phyloP scores from a whole-genome alignment of 2,329 filamentous ascomycete genomes.

The Leptographium procerum region DNA sequence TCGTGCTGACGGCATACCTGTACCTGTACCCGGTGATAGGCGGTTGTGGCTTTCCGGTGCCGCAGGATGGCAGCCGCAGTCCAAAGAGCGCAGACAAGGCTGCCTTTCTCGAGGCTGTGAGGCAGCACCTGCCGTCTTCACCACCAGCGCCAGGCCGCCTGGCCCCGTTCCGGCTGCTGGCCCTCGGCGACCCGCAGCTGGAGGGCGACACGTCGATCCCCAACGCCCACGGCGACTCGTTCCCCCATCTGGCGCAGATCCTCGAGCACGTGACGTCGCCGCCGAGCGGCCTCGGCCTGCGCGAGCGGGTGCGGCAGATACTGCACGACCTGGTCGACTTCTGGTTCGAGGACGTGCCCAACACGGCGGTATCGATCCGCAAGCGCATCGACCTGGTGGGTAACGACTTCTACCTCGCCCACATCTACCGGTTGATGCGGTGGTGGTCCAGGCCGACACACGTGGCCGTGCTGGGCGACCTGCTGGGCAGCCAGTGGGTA shows the following conservation, averaged over 20 bases:
- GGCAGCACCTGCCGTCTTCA: constrained; percentile 22
- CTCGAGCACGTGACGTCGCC: constrained; percentile 34
- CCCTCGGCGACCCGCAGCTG: constrained; percentile 84
- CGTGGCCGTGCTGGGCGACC: constrained; percentile 76
- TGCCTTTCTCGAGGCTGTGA: constrained; percentile 27
- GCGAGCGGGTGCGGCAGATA: constrained; percentile 39
- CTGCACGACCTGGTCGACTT: constrained; percentile 51
- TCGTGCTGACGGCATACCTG: constrained; percentile 63
- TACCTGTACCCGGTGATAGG: constrained; percentile 80
- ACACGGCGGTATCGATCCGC: constrained; percentile 52
- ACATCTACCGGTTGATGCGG: constrained; percentile 73
- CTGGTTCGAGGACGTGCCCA: constrained; percentile 55
- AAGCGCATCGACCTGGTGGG: constrained; percentile 83
- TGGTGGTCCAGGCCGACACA: constrained; percentile 86
- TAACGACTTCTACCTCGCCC: constrained; percentile 89
- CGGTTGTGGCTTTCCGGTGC: constrained; percentile 66
- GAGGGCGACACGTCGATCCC: constrained; percentile 84
- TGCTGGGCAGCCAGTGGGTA: constrained; percentile 94
- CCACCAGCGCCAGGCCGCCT: constrained; percentile 13
- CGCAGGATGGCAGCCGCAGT: constrained; percentile 16
- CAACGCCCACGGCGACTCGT: constrained; percentile 37
- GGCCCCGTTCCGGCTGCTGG: constrained; percentile 77
- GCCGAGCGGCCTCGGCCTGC: constrained; percentile 32
- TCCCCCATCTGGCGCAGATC: constrained; percentile 41
- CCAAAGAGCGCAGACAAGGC: constrained; percentile 5